phyloP scores from a whole-genome alignment of 805 yeast genomes.

The Teunomyces atbi region DNA sequence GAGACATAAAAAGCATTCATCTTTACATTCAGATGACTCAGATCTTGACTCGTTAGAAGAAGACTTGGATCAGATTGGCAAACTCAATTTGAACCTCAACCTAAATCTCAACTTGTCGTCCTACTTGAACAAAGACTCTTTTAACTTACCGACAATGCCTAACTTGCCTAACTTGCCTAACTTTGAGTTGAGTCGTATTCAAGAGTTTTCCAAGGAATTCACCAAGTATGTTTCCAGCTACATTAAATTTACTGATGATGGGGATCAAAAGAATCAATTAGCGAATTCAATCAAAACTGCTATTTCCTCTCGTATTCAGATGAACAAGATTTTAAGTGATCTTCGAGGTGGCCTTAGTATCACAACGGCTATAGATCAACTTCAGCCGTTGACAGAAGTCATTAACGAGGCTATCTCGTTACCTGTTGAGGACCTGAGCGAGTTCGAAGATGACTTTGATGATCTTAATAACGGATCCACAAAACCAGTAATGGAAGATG shows the following conservation, averaged over 20 bases:
- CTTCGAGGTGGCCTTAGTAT: slow-evolving; percentile 47
- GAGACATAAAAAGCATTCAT: not conserved
- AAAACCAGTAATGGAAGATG: slow-evolving; percentile 7
- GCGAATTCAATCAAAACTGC: slow-evolving; percentile 38
- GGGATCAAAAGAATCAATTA: slow-evolving; percentile 18
- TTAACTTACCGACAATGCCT: slow-evolving; percentile 22
- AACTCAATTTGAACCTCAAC: slow-evolving; percentile 32
- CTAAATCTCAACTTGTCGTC: slow-evolving; percentile 21
- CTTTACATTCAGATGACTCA: slow-evolving; percentile 17
- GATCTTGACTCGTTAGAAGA: slow-evolving; percentile 41
- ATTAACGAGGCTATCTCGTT: slow-evolving; percentile 47
- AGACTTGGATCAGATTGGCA: slow-evolving; percentile 54
- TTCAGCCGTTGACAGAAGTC: slow-evolving; percentile 46
- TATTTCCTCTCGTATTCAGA: slow-evolving; percentile 40
- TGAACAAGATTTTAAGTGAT: slow-evolving; percentile 40
- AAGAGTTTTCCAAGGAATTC: slow-evolving; percentile 29
- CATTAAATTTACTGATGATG: slow-evolving; percentile 14
- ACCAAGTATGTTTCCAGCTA: slow-evolving; percentile 29
- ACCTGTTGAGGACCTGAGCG: slow-evolving; percentile 47
- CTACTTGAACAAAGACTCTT: slow-evolving; percentile 15
- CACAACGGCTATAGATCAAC: slow-evolving; percentile 50
- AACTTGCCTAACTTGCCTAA: slow-evolving; percentile 23
- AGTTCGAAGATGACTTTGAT: slow-evolving; percentile 23
- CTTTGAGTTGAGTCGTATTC: slow-evolving; percentile 22
- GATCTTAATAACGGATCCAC: slow-evolving; percentile 12